phyloP scores from a whole-genome alignment of 805 yeast species.

The Hemisphaericaspora nanyangensis region DNA sequence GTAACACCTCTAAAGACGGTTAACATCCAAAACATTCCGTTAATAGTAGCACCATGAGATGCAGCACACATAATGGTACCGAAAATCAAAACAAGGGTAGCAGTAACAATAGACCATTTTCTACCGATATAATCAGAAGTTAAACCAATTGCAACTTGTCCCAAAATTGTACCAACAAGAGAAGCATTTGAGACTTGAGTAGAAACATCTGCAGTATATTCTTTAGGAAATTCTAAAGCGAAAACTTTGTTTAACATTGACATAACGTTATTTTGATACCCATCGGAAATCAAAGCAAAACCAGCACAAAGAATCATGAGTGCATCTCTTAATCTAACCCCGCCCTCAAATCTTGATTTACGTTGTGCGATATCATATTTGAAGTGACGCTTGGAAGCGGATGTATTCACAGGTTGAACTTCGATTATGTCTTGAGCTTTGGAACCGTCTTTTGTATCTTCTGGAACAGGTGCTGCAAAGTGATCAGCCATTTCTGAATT shows the following conservation, averaged over 20 bases:
- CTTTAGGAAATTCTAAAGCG: conserved; percentile 42
- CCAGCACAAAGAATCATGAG: conserved; percentile 62
- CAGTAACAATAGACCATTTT: conserved; percentile 65
- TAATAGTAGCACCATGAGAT: conserved; percentile 52
- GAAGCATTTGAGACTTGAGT: conserved; percentile 70
- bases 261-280: conserved; percentile 74
- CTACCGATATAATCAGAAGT: conserved; percentile 65
- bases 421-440: background rate
- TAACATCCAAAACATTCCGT: conserved; percentile 77
- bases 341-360: conserved; percentile 21
- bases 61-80: conserved; percentile 70
- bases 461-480: too few relatives aligned
- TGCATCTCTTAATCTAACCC: conserved; percentile 25
- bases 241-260: conserved; percentile 63
- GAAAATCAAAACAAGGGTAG: conserved; percentile 56
- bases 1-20: conserved; percentile 70
- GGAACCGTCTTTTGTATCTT: too few relatives aligned
- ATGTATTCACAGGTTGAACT: background rate
- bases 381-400: conserved; percentile 12
- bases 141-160: conserved; percentile 63
- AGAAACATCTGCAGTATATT: conserved; percentile 43
- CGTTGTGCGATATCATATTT: conserved; percentile 32
- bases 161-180: conserved; percentile 65
- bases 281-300: conserved; percentile 72
- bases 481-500: too few relatives aligned